Base-by-base conservation (phyloP, 306 rosid genomes). In the Glycine latifolia region DNA sequence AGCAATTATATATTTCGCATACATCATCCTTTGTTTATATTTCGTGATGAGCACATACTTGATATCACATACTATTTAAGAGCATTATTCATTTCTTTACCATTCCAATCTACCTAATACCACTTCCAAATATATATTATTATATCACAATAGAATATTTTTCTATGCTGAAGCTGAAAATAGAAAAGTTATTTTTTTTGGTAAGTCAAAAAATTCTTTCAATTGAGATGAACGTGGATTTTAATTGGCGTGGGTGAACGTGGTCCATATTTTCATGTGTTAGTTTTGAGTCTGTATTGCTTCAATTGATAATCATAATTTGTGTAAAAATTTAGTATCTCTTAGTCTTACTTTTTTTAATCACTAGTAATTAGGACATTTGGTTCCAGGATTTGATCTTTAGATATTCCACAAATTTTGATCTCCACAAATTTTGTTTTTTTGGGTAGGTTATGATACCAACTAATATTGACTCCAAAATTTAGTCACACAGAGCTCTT, bases 71-170 rank as follows among this genome's bases (percentile, higher is more conserved):
- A 61, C 61, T 11, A 70, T 52, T 49, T 53, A 77, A 50, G 31
- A 26, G 65, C 44, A 39, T 50, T 77, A 20, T 70, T 69, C 31
- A 52, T 16, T 9, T 39, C 14, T 37, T 66, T 15, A 67, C 13
- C 33, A 7, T 26, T 52, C 47, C 52, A 43, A 61, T 58, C 69
- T 63, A 77, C 74, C 86, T 41, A 71, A 83, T 43, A 59, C 73
- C 73, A 61, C 58, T 69, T 60, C 50, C 49, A n/a, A 10, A 7
- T 7, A 14, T 55, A 37, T 47, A 56, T 37, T 8, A 55, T 70
- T 13, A 69, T 13, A 17, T 43, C 13, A 8, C 4, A 43, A n/a
- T n/a, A 10, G 33, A 11, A 2, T 69, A 15, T 15, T 44, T n/a
- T 7, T 69, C 16, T 11, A 47, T 15, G 8, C 4, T 14, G 43